Conservation (phyloP, 495 filamentous ascomycete genomes). For the Talaromyces ruber region DNA sequence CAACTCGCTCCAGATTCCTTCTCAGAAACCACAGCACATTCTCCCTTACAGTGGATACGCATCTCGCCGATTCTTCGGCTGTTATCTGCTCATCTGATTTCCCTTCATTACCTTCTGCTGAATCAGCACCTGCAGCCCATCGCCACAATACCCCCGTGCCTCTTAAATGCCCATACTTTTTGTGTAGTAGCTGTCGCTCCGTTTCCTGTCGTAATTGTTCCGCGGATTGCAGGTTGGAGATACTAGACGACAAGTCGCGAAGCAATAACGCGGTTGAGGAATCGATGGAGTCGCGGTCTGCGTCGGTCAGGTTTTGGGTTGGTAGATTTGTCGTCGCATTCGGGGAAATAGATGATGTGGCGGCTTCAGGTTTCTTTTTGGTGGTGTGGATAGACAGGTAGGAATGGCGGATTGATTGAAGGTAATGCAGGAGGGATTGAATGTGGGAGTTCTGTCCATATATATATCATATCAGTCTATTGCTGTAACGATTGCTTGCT, state of each 20-base stretch:
- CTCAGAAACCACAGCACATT: conserved; percentile 76
- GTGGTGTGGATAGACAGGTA: conserved; percentile 75
- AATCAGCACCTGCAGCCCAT: conserved; percentile 58
- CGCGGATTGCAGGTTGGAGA: conserved; percentile 67
- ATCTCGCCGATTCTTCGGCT: conserved; percentile 59
- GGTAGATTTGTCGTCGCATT: conserved; percentile 13
- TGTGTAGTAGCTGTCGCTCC: conserved; percentile 51
- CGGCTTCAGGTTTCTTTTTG: conserved; percentile 23
- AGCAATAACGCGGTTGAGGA: conserved; percentile 74
- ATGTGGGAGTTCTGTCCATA: conserved; percentile 81
- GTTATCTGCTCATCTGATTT: conserved; percentile 54
- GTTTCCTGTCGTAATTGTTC: conserved; percentile 76
- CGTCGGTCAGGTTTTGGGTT: conserved; percentile 49
- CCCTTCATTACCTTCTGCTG: conserved; percentile 24
- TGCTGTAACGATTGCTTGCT: conserved; percentile 5
- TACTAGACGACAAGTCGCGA: conserved; percentile 69
- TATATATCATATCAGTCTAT: conserved; percentile 2
- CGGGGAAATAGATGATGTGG: conserved; percentile 22
- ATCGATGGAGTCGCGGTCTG: conserved; percentile 73
- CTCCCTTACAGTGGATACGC: conserved; percentile 59
- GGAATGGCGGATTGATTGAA: conserved; percentile 73
- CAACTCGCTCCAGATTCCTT: conserved; percentile 62
- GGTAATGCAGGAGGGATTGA: conserved; percentile 61
- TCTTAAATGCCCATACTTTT: conserved; percentile 49
- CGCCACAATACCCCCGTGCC: conserved; percentile 33